Conservation (phyloP, 2,329 filamentous ascomycete genomes). For the Myriosclerotinia curreyana region DNA sequence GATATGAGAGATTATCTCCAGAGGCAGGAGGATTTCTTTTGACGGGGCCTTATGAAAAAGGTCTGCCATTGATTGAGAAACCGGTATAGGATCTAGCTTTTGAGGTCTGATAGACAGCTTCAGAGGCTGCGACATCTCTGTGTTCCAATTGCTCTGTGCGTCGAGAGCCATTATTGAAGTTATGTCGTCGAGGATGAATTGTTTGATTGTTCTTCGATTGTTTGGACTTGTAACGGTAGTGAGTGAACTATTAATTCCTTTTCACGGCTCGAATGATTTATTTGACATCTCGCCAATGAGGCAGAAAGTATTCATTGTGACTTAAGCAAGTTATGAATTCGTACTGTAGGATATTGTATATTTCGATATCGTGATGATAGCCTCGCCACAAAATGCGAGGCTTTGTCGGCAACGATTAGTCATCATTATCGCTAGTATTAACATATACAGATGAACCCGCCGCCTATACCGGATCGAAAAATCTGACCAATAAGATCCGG, state of each 20-base stretch:
- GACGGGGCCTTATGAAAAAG: slow-evolving; percentile 18
- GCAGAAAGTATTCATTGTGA: background rate
- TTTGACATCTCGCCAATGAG: background rate
- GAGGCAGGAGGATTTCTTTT: slow-evolving; percentile 35
- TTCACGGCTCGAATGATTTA: background rate
- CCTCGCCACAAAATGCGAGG: background rate
- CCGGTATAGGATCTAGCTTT: background rate
- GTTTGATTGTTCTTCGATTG: background rate
- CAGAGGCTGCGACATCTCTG: slow-evolving; percentile 36
- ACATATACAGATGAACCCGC: no score
- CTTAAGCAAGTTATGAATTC: background rate
- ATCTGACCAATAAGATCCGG: no score
- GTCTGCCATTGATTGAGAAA: background rate
- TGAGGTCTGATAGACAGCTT: slow-evolving; percentile 23
- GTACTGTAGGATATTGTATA: background rate
- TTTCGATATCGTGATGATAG: background rate
- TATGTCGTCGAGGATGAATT: background rate
- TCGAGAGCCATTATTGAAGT: slow-evolving; percentile 34
- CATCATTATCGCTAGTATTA: no score
- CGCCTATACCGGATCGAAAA: no score
- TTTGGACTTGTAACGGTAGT: background rate
- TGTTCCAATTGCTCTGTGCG: slow-evolving; percentile 37
- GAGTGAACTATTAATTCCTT: background rate
- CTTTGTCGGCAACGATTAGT: background rate
- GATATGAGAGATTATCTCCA: slow-evolving; percentile 38